Conservation (phyloP, 768 basidiomycete genomes). For the Tylopilus cervinicoccineus region DNA sequence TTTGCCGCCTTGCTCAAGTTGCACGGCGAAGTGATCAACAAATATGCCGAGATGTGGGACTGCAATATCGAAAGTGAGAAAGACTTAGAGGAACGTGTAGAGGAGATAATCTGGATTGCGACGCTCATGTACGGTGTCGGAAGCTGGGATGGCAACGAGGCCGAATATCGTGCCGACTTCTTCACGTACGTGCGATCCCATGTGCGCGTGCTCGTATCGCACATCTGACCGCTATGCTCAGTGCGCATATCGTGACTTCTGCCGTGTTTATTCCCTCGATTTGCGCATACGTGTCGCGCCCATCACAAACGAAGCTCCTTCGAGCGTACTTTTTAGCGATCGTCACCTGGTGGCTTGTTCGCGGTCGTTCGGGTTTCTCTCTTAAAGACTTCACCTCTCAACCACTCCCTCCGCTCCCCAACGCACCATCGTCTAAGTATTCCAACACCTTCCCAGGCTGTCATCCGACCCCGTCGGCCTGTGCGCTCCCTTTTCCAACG, state of each 20-base stretch:
- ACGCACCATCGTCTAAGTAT: constrained; percentile 18
- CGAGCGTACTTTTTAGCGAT: constrained; percentile 51
- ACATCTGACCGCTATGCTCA: constrained; percentile 22
- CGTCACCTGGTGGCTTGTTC: constrained; percentile 53
- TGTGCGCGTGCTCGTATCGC: no score
- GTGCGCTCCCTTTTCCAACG: constrained; percentile 29
- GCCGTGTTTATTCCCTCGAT: constrained; percentile 56
- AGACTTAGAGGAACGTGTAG: constrained; percentile 48
- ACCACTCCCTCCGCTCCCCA: constrained; percentile 22
- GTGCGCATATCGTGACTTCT: constrained; percentile 70
- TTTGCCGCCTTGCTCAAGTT: constrained; percentile 34
- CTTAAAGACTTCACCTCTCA: constrained; percentile 46
- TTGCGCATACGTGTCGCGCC: constrained; percentile 48
- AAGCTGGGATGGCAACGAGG: constrained; percentile 40
- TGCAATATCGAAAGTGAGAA: constrained; percentile 34
- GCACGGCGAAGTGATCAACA: constrained; percentile 38
- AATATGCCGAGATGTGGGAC: constrained; percentile 47
- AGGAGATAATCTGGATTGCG: constrained; percentile 59
- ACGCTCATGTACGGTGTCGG: constrained; percentile 55
- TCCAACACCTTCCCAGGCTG: constrained; percentile 22
- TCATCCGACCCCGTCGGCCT: constrained; percentile 15
- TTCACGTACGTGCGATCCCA: constrained; percentile 45
- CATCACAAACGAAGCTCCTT: constrained; percentile 52
- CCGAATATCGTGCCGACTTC: constrained; percentile 59
- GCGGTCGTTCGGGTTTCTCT: constrained; percentile 49